A percentile compares a stretch with the other conserved stretches of the same genome.
phyloP scores from a whole-genome alignment of 2,329 filamentous ascomycete species.

The Akanthomyces dipterigenus region DNA sequence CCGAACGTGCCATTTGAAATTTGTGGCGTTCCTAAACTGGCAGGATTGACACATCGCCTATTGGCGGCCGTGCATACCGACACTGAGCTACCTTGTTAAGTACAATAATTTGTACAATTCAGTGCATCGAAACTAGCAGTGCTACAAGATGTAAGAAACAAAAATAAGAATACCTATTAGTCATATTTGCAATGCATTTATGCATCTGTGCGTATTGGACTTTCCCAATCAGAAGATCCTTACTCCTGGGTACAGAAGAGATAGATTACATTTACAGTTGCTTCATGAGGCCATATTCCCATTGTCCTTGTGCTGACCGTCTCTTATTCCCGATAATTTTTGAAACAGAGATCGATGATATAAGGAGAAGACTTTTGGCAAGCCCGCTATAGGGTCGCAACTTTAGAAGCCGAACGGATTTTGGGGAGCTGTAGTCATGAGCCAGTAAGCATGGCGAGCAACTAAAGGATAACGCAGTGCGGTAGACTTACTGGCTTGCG shows the following conservation, averaged over 20 bases:
- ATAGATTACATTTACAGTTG: constrained; percentile 3
- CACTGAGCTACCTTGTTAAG: neutral
- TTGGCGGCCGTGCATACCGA: neutral
- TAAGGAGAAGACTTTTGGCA: neutral
- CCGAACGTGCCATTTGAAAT: neutral
- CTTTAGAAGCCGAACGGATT: constrained; percentile 47
- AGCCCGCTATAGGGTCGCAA: neutral
- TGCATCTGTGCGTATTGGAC: neutral
- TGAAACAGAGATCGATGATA: neutral
- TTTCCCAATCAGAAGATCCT: neutral
- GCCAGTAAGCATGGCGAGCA: neutral
- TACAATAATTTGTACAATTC: neutral
- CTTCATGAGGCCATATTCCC: neutral
- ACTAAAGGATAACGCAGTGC: neutral
- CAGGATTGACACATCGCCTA: neutral
- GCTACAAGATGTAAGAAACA: neutral
- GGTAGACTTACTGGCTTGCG: constrained; percentile 78
- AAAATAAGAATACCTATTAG: neutral
- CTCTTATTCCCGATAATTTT: neutral
- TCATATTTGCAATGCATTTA: neutral
- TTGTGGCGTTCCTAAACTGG: neutral
- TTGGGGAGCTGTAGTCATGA: constrained; percentile 36
- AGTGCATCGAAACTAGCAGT: neutral
- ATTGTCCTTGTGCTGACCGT: neutral
- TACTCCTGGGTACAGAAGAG: neutral